A percentile compares a stretch with the other conserved stretches of the same genome.
phyloP scores from a whole-genome alignment of 768 basidiomycete genomes.

The Daedaleopsis sinensis region DNA sequence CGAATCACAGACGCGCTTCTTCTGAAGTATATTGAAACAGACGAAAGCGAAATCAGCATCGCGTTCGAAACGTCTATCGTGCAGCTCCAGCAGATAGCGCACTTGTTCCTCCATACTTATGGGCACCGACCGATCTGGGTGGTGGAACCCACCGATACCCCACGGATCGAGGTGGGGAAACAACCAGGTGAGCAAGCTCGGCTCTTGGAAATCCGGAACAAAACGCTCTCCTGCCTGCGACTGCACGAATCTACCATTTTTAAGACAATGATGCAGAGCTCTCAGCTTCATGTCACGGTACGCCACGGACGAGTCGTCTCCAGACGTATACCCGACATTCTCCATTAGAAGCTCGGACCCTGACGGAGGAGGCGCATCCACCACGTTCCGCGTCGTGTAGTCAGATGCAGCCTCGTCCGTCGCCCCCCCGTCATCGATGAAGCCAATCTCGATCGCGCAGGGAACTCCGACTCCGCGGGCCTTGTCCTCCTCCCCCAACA shows the following conservation, averaged over 20 bases:
- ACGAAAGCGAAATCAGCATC: constrained; percentile 23
- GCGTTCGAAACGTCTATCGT: constrained; percentile 7
- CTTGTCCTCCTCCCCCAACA: background rate
- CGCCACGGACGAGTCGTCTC: background rate
- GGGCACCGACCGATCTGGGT: background rate
- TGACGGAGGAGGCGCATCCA: background rate
- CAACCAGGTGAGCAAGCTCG: constrained; percentile 6
- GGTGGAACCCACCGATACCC: constrained; percentile 16
- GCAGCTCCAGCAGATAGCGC: background rate
- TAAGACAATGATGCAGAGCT: background rate
- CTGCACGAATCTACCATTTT: background rate
- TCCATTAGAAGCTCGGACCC: background rate
- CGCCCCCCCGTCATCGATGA: background rate
- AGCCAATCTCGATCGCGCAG: background rate
- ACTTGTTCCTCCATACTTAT: constrained; percentile 3
- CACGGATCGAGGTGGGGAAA: constrained; percentile 22
- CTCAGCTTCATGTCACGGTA: background rate
- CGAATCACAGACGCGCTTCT: constrained; percentile 9
- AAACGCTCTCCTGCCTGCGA: constrained; percentile 1
- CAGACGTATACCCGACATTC: background rate
- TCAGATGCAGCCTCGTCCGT: background rate
- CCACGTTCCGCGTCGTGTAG: background rate
- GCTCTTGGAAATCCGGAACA: constrained; percentile 13
- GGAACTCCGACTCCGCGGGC: background rate
- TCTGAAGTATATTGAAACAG: constrained; percentile 22